Evolutionary conservation across 352 stramenopile genomes (phyloP).

Genomic region (Phytophthora pinifolia): DNA sequence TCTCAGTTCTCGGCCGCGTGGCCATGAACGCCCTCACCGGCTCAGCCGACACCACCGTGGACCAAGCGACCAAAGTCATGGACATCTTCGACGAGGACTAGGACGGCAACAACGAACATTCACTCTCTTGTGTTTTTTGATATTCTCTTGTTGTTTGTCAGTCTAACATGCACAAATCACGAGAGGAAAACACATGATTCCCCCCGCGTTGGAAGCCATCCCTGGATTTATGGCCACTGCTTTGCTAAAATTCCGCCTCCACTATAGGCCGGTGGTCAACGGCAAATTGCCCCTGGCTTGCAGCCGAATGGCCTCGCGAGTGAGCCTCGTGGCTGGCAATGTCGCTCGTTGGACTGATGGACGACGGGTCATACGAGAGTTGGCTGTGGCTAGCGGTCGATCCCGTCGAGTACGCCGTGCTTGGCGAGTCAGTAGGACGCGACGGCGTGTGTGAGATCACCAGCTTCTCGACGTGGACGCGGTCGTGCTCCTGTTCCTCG

Average conservation of each 20-base stretch:
- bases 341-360: neutral
- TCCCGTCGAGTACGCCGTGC: conserved; percentile 11
- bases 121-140: too few relatives aligned
- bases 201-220: conserved; percentile 18
- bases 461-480: conserved; percentile 41
- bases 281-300: conserved; percentile 37
- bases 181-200: too few relatives aligned
- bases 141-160: conserved; percentile 21
- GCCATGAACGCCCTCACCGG: conserved; percentile 15
- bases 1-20: conserved; percentile 32
- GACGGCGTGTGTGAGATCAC: conserved; percentile 34
- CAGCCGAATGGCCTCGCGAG: conserved; percentile 20
- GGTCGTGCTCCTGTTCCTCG: conserved; percentile 31
- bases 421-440: conserved; percentile 13
- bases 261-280: conserved; percentile 30
- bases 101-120: conserved; percentile 12
- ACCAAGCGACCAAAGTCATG: conserved; percentile 27
- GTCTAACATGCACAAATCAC: too few relatives aligned
- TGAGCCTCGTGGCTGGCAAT: conserved; percentile 13
- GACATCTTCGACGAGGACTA: conserved; percentile 52
- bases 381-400: conserved; percentile 17
- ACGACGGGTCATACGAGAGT: neutral
- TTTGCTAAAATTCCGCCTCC: conserved; percentile 45
- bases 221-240: conserved; percentile 22
- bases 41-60: conserved; percentile 1